Evolutionary conservation across 768 basidiomycete genomes (phyloP).

Genomic region (Naganishia vishniacii): DNA sequence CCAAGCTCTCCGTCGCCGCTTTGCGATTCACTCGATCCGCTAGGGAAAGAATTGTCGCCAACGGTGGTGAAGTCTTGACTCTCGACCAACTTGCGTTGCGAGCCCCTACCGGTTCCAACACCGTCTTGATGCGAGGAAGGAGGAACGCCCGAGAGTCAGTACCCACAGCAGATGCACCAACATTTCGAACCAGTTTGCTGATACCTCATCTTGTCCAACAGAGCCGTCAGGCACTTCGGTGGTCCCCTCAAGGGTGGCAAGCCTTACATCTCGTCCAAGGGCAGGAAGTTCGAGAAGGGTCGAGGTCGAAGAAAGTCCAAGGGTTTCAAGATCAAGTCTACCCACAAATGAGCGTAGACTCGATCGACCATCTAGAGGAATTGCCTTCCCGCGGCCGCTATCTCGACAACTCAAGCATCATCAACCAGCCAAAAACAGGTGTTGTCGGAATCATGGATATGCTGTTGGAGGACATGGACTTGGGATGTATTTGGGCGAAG

Average conservation of each 20-base stretch:
- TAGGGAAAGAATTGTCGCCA: slow-evolving; percentile 87
- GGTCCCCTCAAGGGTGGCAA: slow-evolving; percentile 98
- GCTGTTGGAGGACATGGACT: slow-evolving; percentile 10
- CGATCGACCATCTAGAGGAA: slow-evolving; percentile 21
- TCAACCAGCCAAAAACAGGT: slow-evolving; percentile 16
- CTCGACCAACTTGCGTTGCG: slow-evolving; percentile 94
- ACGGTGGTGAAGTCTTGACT: slow-evolving; percentile 89
- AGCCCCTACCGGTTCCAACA: slow-evolving; percentile 91
- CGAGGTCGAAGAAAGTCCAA: slow-evolving; percentile 83
- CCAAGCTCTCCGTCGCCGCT: slow-evolving; percentile 88
- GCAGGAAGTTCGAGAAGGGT: slow-evolving; percentile 96
- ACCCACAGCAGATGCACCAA: too few relatives aligned
- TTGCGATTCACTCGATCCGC: slow-evolving; percentile 90
- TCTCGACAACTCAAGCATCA: slow-evolving; percentile 20
- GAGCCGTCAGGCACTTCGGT: slow-evolving; percentile 92
- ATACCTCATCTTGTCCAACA: slow-evolving; percentile 9
- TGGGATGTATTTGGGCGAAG: slow-evolving; percentile 18
- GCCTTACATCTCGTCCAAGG: slow-evolving; percentile 90
- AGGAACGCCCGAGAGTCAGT: slow-evolving; percentile 74
- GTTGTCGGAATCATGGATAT: slow-evolving; percentile 14
- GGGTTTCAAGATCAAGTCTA: slow-evolving; percentile 49
- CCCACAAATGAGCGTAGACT: slow-evolving; percentile 43
- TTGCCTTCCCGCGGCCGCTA: neutral
- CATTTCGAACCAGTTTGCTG: neutral
- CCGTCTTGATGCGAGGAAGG: slow-evolving; percentile 84